Evolutionary conservation across 176 grass and related monocot species (phyloP).

Genomic region (Pontederia crassipes): DNA sequence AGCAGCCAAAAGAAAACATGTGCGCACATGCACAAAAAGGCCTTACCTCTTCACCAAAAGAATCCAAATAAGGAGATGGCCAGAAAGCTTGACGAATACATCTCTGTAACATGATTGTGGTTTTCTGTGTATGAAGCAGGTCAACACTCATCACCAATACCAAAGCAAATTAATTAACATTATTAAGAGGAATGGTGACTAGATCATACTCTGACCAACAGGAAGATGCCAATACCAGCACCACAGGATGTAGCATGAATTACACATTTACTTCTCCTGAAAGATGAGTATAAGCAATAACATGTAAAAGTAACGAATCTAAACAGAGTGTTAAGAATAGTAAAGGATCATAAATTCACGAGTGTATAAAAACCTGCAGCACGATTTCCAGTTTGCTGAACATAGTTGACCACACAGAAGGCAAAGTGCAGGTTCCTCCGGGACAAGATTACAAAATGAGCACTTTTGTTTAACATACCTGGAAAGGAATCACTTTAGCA

Average conservation of each 20-base stretch:
- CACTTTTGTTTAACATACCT: conserved; percentile 91
- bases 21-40: no score
- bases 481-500: not conserved
- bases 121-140: conserved; percentile 51
- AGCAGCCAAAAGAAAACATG: no score
- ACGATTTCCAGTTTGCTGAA: conserved; percentile 78
- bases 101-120: conserved; percentile 87
- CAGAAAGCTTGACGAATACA: conserved; percentile 70
- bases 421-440: conserved; percentile 89
- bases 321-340: no score
- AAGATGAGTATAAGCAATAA: conserved; percentile 17
- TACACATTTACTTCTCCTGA: conserved; percentile 71
- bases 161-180: conserved; percentile 2
- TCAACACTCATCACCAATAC: conserved; percentile 11
- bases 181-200: not conserved
- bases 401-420: conserved; percentile 86
- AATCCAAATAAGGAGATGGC: conserved; percentile 90
- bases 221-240: conserved; percentile 88
- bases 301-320: no score
- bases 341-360: conserved; percentile 12
- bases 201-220: conserved; percentile 81
- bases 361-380: conserved; percentile 56
- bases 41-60: conserved; percentile 93
- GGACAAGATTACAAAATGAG: conserved; percentile 58
- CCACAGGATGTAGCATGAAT: conserved; percentile 75